Evolutionary conservation across 2,329 filamentous ascomycete genomes (phyloP).

Genomic region (Alternaria arborescens): DNA sequence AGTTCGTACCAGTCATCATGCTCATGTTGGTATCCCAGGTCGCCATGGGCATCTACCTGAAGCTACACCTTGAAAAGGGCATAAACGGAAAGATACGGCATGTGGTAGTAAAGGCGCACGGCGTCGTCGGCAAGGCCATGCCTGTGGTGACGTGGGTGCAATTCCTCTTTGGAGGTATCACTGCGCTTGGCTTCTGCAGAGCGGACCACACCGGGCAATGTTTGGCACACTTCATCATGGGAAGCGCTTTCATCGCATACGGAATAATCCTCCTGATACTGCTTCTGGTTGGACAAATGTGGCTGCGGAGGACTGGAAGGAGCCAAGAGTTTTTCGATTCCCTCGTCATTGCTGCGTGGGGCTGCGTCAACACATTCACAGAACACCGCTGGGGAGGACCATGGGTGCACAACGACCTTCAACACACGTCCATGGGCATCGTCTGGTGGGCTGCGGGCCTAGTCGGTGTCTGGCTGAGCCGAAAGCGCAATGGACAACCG

Average conservation of each 20-base stretch:
- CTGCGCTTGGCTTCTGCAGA: slow-evolving; percentile 89
- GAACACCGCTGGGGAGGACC: slow-evolving; percentile 91
- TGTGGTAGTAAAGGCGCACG: slow-evolving; percentile 76
- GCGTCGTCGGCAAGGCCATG: slow-evolving; percentile 84
- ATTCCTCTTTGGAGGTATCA: slow-evolving; percentile 96
- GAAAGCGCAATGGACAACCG: slow-evolving; percentile 80
- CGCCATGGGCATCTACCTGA: slow-evolving; percentile 83
- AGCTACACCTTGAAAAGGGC: slow-evolving; percentile 85
- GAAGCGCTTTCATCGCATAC: slow-evolving; percentile 93
- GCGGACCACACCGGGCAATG: slow-evolving; percentile 93
- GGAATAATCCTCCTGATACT: slow-evolving; percentile 87
- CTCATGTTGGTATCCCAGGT: slow-evolving; percentile 80
- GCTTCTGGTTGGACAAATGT: slow-evolving; percentile 85
- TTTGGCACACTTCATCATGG: slow-evolving; percentile 98
- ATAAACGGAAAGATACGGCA: slow-evolving; percentile 80
- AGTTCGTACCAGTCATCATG: slow-evolving; percentile 83
- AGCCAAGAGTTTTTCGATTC: slow-evolving; percentile 98
- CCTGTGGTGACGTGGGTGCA: slow-evolving; percentile 89
- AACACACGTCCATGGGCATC: slow-evolving; percentile 99
- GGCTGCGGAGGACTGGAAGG: slow-evolving; percentile 81
- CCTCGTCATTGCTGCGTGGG: slow-evolving; percentile 89
- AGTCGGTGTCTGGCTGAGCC: slow-evolving; percentile 89
- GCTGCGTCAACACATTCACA: slow-evolving; percentile 97
- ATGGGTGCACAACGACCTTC: slow-evolving; percentile 94
- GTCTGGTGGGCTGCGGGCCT: slow-evolving; percentile 97